These are phyloP conservation scores for Sambucus nigra DNA, from an alignment of 129 eudicot species.

Conservation along the genomic window DNA sequence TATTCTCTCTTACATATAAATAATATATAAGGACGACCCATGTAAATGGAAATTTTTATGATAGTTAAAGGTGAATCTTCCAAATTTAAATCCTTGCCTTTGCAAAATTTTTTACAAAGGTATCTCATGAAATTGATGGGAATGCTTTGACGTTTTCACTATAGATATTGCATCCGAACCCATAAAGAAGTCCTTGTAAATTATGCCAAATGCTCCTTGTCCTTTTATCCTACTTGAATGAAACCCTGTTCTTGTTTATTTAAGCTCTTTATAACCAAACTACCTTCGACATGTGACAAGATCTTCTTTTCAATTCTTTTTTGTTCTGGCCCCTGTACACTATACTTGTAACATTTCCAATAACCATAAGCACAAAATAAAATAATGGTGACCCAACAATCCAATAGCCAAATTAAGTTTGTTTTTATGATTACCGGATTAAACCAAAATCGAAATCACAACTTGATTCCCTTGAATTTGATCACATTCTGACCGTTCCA, in stretches of 20 bases:
- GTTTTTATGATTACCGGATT: slow-evolving; percentile 17
- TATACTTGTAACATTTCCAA: slow-evolving; percentile 39
- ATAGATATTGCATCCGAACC: slow-evolving; percentile 39
- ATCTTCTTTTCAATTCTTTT: slow-evolving; percentile 37
- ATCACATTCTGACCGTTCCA: too few species aligned
- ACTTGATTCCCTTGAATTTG: too few species aligned
- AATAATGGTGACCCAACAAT: slow-evolving; percentile 45
- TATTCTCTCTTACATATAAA: too few species aligned
- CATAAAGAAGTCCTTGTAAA: slow-evolving; percentile 57
- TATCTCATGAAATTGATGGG: too few species aligned
- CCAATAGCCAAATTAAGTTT: slow-evolving; percentile 45
- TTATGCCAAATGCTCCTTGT: slow-evolving; percentile 61
- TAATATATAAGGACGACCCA: too few species aligned
- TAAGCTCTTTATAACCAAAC: slow-evolving; percentile 59
- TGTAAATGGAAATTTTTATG: too few species aligned
- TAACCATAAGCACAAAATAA: slow-evolving; percentile 33
- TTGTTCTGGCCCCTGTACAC: slow-evolving; percentile 32
- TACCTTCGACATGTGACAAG: slow-evolving; percentile 45
- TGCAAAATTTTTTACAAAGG: too few species aligned
- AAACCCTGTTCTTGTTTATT: slow-evolving; percentile 55
- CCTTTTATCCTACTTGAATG: slow-evolving; percentile 54
- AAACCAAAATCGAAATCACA: slow-evolving; percentile 20
- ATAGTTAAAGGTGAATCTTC: too few species aligned
- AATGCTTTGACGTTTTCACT: slow-evolving; percentile 60
- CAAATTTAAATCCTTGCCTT: too few species aligned